phyloP scores from a whole-genome alignment of 257 asterid species.

The Misopates orontium region DNA sequence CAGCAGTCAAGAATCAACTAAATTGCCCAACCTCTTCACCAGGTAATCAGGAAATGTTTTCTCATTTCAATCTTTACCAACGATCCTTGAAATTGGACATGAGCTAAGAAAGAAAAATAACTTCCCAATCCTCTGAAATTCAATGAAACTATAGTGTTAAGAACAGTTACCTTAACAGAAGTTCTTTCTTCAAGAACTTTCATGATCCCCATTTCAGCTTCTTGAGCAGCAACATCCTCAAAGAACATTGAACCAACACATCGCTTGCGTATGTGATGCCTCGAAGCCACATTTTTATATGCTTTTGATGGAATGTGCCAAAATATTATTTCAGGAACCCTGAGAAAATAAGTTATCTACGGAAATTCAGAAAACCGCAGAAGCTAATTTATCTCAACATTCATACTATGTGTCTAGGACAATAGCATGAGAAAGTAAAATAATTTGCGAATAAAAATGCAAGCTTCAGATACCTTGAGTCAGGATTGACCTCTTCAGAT shows the following conservation, averaged over 20 bases:
- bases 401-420: too few relatives aligned
- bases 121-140: not conserved
- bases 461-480: constrained; percentile 51
- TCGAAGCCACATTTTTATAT: constrained; percentile 54
- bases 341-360: constrained; percentile 21
- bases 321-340: constrained; percentile 82
- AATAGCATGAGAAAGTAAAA: not conserved
- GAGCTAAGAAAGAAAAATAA: too few relatives aligned
- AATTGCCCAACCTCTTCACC: too few relatives aligned
- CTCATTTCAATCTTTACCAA: too few relatives aligned
- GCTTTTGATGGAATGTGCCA: constrained; percentile 88
- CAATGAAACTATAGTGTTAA: not conserved
- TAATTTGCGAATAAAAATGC: not conserved
- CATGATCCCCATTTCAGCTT: constrained; percentile 91
- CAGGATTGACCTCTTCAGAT: constrained; percentile 61
- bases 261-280: constrained; percentile 11
- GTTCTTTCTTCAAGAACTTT: constrained; percentile 60
- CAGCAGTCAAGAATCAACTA: too few relatives aligned
- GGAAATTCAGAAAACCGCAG: not conserved
- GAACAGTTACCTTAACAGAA: constrained; percentile 62
- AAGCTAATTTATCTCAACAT: not conserved
- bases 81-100: too few relatives aligned
- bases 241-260: constrained; percentile 82
- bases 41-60: too few relatives aligned
- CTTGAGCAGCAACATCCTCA: constrained; percentile 79